Conservation (phyloP, 345 rosid genomes). For the Aquilaria sinensis region DNA sequence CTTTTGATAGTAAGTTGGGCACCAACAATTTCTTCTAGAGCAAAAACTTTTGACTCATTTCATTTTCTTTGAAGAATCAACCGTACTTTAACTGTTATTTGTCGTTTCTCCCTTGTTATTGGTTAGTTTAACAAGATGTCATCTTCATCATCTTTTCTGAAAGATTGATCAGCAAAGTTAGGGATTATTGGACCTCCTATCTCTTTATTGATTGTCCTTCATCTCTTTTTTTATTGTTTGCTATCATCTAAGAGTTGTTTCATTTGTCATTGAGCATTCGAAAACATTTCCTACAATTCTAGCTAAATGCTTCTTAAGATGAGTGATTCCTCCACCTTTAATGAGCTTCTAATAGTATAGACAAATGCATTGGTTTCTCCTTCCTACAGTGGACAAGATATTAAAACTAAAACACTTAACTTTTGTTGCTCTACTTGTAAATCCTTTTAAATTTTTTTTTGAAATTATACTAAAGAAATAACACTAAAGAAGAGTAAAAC, state of each 20-base stretch:
- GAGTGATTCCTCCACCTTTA: too few species aligned
- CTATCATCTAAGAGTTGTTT: not conserved
- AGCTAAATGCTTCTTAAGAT: too few species aligned
- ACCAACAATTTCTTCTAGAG: not conserved
- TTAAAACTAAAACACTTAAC: too few species aligned
- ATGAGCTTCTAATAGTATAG: too few species aligned
- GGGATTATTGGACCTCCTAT: not conserved
- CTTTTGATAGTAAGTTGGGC: not conserved
- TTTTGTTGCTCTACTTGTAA: not conserved
- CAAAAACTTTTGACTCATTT: not conserved
- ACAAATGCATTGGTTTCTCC: too few species aligned
- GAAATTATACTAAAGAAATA: too few species aligned
- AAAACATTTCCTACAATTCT: not conserved
- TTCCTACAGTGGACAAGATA: too few species aligned
- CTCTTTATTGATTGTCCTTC: not conserved
- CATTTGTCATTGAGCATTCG: not conserved
- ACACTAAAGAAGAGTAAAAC: too few species aligned
- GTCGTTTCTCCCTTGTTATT: not conserved
- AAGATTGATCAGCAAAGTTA: not conserved
- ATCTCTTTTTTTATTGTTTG: not conserved
- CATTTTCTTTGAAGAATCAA: too few species aligned
- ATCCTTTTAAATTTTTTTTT: not conserved
- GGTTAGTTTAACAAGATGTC: not conserved
- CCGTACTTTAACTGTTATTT: not conserved
- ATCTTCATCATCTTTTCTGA: not conserved